A percentile compares a stretch with the other conserved stretches of the same genome.
These are phyloP conservation scores for Aspergillus sp. DNA, from an alignment of 2,329 filamentous ascomycete species.

Conservation along the genomic window DNA sequence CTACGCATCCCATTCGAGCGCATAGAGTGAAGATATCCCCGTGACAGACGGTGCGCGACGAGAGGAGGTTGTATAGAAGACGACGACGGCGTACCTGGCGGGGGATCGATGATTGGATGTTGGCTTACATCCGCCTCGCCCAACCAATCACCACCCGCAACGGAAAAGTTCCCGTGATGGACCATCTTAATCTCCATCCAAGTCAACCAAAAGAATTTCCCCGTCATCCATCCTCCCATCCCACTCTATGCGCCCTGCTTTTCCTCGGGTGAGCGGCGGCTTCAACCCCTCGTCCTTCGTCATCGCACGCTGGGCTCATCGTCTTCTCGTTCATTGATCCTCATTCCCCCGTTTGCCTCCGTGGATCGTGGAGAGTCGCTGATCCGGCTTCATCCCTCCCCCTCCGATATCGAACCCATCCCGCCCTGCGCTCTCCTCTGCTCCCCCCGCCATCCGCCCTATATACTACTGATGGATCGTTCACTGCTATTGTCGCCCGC, in stretches of 20 bases:
- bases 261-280: slow-evolving; percentile 21
- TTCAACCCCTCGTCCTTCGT: slow-evolving; percentile 17
- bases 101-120: too few species aligned
- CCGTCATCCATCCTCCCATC: not conserved
- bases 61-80: not conserved
- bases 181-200: not conserved
- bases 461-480: slow-evolving; percentile 53
- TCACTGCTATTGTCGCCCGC: slow-evolving; percentile 47
- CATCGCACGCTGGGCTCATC: slow-evolving; percentile 8
- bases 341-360: not conserved
- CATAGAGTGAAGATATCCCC: not conserved
- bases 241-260: slow-evolving; percentile 5
- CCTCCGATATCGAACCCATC: slow-evolving; percentile 8
- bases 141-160: not conserved
- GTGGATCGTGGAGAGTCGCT: not conserved
- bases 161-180: not conserved
- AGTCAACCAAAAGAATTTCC: not conserved
- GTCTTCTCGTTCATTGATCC: not conserved
- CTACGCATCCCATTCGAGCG: too few species aligned
- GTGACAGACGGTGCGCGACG: not conserved
- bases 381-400: slow-evolving; percentile 7
- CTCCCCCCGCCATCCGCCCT: slow-evolving; percentile 1
- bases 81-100: not conserved
- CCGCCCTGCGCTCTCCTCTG: slow-evolving; percentile 13
- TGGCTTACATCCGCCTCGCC: not conserved